phyloP scores from a whole-genome alignment of 257 asterid genomes.

The Petunia secreta region DNA sequence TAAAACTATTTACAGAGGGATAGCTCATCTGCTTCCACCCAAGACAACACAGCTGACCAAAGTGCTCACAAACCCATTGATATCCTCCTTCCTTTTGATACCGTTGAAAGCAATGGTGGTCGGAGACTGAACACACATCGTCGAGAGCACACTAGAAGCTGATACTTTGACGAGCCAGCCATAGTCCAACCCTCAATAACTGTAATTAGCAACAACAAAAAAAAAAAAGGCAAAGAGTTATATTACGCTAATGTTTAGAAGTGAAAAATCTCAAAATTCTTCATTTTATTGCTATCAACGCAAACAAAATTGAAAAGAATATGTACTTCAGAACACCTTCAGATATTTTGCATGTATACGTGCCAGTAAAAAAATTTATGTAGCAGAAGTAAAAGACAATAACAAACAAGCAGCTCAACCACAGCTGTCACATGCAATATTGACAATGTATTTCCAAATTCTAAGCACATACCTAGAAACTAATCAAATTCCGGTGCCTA shows the following conservation, averaged over 20 bases:
- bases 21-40: neutral
- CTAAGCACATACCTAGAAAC: conserved; percentile 16
- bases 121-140: neutral
- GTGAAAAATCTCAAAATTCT: neutral
- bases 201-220: conserved; percentile 13
- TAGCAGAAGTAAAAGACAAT: neutral
- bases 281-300: neutral
- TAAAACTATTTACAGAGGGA: conserved; percentile 30
- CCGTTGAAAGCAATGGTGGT: conserved; percentile 10
- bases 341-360: neutral
- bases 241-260: neutral
- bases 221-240: neutral
- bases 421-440: conserved; percentile 19
- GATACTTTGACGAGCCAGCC: neutral
- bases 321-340: neutral
- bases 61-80: conserved; percentile 23
- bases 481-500: neutral
- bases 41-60: conserved; percentile 17
- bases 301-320: neutral
- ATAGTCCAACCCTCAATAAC: conserved; percentile 23
- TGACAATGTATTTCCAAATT: conserved; percentile 12
- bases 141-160: conserved; percentile 2
- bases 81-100: conserved; percentile 15
- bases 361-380: neutral
- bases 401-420: conserved; percentile 22